A percentile compares a stretch with the other conserved stretches of the same genome.
These are phyloP conservation scores for Collybia sordida DNA, from an alignment of 768 basidiomycete genomes.

Conservation along the genomic window DNA sequence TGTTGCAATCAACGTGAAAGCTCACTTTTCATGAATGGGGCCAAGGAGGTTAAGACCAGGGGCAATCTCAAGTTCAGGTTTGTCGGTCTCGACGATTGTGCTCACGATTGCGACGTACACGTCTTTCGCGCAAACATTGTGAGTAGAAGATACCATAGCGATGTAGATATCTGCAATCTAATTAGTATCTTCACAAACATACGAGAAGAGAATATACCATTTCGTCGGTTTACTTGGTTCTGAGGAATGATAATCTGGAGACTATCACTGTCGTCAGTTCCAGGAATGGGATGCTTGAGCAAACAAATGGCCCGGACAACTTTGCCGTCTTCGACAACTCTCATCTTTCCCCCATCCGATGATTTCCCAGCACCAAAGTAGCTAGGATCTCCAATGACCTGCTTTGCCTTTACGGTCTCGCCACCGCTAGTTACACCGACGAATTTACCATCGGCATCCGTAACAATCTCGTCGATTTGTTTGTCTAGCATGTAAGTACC, in stretches of 20 bases:
- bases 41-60: conserved; percentile 93
- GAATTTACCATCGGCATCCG: conserved; percentile 83
- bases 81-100: conserved; percentile 94
- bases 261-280: conserved; percentile 93
- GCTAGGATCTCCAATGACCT: conserved; percentile 96
- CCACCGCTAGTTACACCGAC: conserved; percentile 86
- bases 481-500: conserved; percentile 99
- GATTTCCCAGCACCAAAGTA: conserved; percentile 85
- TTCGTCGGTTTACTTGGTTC: conserved; percentile 91
- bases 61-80: conserved; percentile 88
- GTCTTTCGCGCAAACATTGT: conserved; percentile 96
- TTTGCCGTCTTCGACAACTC: conserved; percentile 90
- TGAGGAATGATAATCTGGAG: conserved; percentile 98
- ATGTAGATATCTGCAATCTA: conserved; percentile 87
- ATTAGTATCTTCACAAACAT: conserved; percentile 1
- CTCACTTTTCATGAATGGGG: conserved; percentile 90
- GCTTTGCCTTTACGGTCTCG: conserved; percentile 95
- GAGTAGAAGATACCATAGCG: conserved; percentile 94
- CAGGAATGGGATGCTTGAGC: conserved; percentile 97
- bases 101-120: conserved; percentile 97
- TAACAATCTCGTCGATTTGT: conserved; percentile 86
- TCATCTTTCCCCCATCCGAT: conserved; percentile 70
- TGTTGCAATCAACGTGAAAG: conserved; percentile 5
- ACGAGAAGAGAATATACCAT: conserved; percentile 58
- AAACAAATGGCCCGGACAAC: conserved; percentile 97